phyloP scores from a whole-genome alignment of 2,329 filamentous ascomycete genomes.

The Dactylellina cionopaga region DNA sequence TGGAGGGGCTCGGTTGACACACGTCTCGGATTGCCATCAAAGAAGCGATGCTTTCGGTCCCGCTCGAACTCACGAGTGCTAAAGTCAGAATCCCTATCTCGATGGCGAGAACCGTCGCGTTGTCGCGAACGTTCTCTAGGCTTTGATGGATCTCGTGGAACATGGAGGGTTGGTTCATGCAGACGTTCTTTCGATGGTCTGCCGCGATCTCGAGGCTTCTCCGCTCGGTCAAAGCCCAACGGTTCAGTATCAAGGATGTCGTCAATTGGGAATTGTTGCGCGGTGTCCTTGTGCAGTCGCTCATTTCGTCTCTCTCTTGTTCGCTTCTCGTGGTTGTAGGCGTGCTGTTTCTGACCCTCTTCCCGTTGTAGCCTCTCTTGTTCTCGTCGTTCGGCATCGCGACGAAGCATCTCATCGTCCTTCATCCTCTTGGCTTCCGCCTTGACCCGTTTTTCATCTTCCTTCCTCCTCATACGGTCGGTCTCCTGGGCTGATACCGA shows the following conservation, averaged over 20 bases:
- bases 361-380: slow-evolving; percentile 28
- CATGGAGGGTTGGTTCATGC: slow-evolving; percentile 22
- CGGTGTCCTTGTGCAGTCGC: slow-evolving; percentile 23
- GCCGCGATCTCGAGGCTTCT: slow-evolving; percentile 31
- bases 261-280: slow-evolving; percentile 36
- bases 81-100: slow-evolving; percentile 45
- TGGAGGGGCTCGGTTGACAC: slow-evolving; percentile 41
- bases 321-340: slow-evolving; percentile 21
- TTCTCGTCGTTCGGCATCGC: slow-evolving; percentile 19
- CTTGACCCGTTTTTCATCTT: slow-evolving; percentile 26
- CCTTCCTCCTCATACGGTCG: slow-evolving; percentile 25
- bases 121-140: slow-evolving; percentile 35
- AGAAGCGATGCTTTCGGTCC: slow-evolving; percentile 14
- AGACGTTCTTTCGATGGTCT: slow-evolving; percentile 49
- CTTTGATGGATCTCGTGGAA: slow-evolving; percentile 35
- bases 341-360: slow-evolving; percentile 25
- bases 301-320: slow-evolving; percentile 39
- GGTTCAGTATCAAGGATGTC: slow-evolving; percentile 38
- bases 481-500: slow-evolving; percentile 3
- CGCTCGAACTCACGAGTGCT: slow-evolving; percentile 34
- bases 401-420: slow-evolving; percentile 22
- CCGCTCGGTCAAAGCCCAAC: slow-evolving; percentile 13
- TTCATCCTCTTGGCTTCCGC: slow-evolving; percentile 5
- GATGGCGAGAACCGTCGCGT: slow-evolving; percentile 36
- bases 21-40: slow-evolving; percentile 9